Conservation (phyloP, 306 rosid species). For the Rosa persica region DNA sequence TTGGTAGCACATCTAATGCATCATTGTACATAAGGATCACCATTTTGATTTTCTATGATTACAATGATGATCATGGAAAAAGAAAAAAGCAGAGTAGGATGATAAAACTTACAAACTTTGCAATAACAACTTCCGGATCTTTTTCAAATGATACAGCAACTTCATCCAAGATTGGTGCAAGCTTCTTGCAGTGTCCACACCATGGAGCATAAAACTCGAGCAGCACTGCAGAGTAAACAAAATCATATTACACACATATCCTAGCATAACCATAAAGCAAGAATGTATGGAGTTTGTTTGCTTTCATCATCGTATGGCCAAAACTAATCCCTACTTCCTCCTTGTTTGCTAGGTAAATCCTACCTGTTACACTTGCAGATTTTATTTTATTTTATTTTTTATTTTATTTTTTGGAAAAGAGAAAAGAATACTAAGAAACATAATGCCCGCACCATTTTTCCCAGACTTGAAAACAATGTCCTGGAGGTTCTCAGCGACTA, state of each 20-base stretch:
- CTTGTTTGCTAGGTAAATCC: background rate
- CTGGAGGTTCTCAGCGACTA: conserved; percentile 66
- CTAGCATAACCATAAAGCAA: background rate
- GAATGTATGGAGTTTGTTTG: background rate
- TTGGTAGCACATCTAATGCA: background rate
- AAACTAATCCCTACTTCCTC: background rate
- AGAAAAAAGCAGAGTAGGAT: background rate
- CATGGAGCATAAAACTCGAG: conserved; percentile 94
- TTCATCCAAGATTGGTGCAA: conserved; percentile 94
- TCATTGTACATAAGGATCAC: background rate
- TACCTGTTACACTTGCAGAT: background rate
- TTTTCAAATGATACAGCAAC: conserved; percentile 69
- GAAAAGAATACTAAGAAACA: background rate
- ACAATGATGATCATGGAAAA: background rate
- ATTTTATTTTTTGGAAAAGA: background rate
- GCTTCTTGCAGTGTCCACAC: conserved; percentile 92
- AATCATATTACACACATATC: conserved; percentile 12
- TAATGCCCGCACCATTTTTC: conserved; percentile 61
- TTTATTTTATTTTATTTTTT: no score
- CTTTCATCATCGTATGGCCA: background rate
- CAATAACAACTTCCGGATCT: conserved; percentile 68
- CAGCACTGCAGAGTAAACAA: conserved; percentile 56
- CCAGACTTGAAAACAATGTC: conserved; percentile 76
- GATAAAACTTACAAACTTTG: conserved; percentile 65
- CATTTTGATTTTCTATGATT: background rate